These are phyloP conservation scores for Fusarium succisae DNA, from an alignment of 2,329 filamentous ascomycete genomes.

Conservation along the genomic window DNA sequence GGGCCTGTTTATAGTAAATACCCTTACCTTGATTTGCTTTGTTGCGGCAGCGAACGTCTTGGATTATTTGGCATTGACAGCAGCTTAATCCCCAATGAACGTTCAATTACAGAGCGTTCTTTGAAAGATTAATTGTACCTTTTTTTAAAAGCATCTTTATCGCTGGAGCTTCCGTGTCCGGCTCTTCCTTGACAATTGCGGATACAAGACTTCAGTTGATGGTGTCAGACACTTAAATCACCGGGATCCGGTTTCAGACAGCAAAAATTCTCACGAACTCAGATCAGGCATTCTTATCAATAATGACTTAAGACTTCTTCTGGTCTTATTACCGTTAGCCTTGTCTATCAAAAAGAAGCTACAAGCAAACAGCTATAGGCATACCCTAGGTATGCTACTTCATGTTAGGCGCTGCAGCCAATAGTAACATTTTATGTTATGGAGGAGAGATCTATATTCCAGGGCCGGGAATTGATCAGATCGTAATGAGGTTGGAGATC, in stretches of 20 bases:
- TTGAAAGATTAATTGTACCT: not conserved
- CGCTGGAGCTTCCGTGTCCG: not conserved
- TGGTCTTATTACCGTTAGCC: no score
- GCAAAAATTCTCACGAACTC: not conserved
- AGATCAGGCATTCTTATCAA: no score
- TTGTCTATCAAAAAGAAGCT: not conserved
- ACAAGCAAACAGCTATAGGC: not conserved
- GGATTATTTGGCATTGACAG: not conserved
- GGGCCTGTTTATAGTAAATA: not conserved
- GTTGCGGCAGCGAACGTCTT: no score
- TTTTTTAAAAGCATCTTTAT: not conserved
- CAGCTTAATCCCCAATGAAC: no score
- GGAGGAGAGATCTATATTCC: not conserved
- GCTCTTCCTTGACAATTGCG: not conserved
- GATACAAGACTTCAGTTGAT: not conserved
- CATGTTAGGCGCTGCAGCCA: not conserved
- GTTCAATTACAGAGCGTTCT: not conserved
- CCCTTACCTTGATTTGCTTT: not conserved
- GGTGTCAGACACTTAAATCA: no score
- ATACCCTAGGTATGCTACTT: not conserved
- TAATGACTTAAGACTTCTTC: no score
- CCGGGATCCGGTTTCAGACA: no score
- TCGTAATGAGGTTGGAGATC: not conserved
- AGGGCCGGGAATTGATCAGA: no score
- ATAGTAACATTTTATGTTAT: not conserved